These are phyloP conservation scores for Trichothecium sympodiale DNA, from an alignment of 2,329 filamentous ascomycete species.

Conservation along the genomic window DNA sequence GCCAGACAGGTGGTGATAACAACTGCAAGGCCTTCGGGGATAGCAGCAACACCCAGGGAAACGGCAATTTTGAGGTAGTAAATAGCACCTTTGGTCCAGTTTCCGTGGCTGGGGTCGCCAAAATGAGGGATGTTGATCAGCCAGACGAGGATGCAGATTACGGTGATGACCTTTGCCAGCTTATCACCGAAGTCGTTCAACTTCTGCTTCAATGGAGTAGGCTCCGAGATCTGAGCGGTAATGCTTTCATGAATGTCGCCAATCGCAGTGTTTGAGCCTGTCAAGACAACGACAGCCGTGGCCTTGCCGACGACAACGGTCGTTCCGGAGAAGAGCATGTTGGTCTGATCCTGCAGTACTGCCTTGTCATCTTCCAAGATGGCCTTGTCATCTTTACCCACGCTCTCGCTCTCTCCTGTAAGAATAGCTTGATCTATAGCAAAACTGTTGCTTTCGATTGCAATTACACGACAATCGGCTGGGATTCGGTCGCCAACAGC, in stretches of 20 bases:
- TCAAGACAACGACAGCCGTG: constrained; percentile 80
- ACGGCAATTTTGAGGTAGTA: constrained; percentile 99
- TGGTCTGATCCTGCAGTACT: constrained; percentile 94
- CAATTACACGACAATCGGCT: constrained; percentile 81
- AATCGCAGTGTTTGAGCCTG: constrained; percentile 84
- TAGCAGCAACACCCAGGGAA: constrained; percentile 92
- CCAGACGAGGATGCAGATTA: constrained; percentile 95
- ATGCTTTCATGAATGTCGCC: constrained; percentile 99
- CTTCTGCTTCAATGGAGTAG: constrained; percentile 96
- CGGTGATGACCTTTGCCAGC: constrained; percentile 94
- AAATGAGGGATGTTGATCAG: constrained; percentile 98
- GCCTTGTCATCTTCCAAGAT: constrained; percentile 67
- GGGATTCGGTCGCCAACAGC: constrained; percentile 88
- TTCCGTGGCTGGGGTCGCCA: constrained; percentile 84
- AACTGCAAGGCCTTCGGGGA: constrained; percentile 92
- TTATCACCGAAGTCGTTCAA: constrained; percentile 95
- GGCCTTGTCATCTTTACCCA: constrained; percentile 65
- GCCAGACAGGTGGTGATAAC: constrained; percentile 98
- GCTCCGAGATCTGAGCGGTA: constrained; percentile 92
- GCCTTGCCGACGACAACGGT: constrained; percentile 93
- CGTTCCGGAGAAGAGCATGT: constrained; percentile 97
- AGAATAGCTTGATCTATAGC: constrained; percentile 92
- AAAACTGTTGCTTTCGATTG: constrained; percentile 96
- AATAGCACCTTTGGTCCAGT: constrained; percentile 92
- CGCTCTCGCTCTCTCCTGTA: constrained; percentile 95